A percentile compares a stretch with the other conserved stretches of the same genome.
phyloP scores from a whole-genome alignment of 441 rosid species.

The Daphne laureola region DNA sequence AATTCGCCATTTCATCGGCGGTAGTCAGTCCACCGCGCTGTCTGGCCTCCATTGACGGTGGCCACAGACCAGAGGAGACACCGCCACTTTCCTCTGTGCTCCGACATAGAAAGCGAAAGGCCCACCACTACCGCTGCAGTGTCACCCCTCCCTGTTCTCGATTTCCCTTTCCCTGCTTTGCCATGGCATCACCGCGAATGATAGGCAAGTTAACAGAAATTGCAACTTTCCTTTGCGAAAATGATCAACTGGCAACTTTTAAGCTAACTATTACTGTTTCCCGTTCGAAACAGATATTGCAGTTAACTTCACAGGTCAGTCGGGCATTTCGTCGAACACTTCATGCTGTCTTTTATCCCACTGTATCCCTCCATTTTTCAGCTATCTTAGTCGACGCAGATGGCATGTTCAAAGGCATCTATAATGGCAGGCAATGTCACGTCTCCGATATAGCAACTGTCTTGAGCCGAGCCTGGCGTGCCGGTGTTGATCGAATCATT shows the following conservation, averaged over 20 bases:
- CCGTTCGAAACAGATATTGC: conserved; percentile 65
- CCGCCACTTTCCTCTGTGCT: too few species aligned
- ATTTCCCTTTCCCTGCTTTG: conserved; percentile 2
- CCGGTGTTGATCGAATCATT: conserved; percentile 91
- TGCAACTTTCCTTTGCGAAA: not conserved
- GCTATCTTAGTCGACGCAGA: conserved; percentile 29
- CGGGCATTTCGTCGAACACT: conserved; percentile 53
- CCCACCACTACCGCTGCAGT: too few species aligned
- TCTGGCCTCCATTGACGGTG: conserved; percentile 28
- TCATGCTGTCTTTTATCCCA: conserved; percentile 4
- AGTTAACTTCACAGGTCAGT: conserved; percentile 88
- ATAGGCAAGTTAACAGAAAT: conserved; percentile 52
- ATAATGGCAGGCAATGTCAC: conserved; percentile 79
- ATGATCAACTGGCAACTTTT: not conserved
- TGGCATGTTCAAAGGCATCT: conserved; percentile 95
- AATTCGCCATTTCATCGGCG: too few species aligned
- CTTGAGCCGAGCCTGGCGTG: conserved; percentile 79
- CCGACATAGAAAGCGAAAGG: too few species aligned
- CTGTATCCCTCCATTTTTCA: not conserved
- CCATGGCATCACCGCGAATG: conserved; percentile 63
- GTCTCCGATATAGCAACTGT: conserved; percentile 66
- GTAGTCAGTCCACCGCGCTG: too few species aligned
- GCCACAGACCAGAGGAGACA: not conserved
- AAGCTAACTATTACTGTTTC: not conserved
- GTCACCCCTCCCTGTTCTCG: not conserved